Percentiles rank a stretch among this genome's conserved stretches.
phyloP scores from a whole-genome alignment of 1,284 basidiomycete genomes.

The Malassezia cuniculi region DNA sequence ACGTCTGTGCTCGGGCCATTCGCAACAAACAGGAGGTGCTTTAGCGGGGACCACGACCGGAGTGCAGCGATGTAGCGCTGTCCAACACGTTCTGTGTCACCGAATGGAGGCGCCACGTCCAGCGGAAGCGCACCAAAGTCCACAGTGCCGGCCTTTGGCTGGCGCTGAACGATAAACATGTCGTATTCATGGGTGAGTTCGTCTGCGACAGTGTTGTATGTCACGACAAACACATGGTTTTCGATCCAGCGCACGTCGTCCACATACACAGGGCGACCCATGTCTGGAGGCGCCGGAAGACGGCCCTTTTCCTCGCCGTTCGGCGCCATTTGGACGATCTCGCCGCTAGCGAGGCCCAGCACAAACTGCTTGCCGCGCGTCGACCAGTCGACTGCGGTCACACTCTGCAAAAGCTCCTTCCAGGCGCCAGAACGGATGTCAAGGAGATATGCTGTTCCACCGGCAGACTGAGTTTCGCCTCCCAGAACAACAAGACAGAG shows the following conservation, averaged over 20 bases:
- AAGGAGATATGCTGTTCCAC: slow-evolving; percentile 15
- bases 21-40: slow-evolving; percentile 57
- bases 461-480: slow-evolving; percentile 24
- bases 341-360: slow-evolving; percentile 59
- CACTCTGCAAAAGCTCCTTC: slow-evolving; percentile 16
- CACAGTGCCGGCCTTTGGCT: slow-evolving; percentile 54
- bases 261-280: slow-evolving; percentile 51
- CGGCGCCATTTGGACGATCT: slow-evolving; percentile 59
- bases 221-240: slow-evolving; percentile 58
- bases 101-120: slow-evolving; percentile 52
- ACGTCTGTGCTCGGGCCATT: slow-evolving; percentile 64
- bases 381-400: slow-evolving; percentile 60
- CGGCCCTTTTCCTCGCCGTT: slow-evolving; percentile 51
- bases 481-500: slow-evolving; percentile 45
- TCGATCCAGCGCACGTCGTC: slow-evolving; percentile 57
- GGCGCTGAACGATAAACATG: slow-evolving; percentile 54
- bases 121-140: slow-evolving; percentile 50
- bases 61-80: slow-evolving; percentile 52
- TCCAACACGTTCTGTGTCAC: slow-evolving; percentile 52
- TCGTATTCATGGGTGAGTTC: slow-evolving; percentile 50
- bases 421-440: slow-evolving; percentile 23
- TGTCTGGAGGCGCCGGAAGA: slow-evolving; percentile 5
- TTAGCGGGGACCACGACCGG: slow-evolving; percentile 57
- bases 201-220: slow-evolving; percentile 50
- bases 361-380: slow-evolving; percentile 74